phyloP scores from a whole-genome alignment of 352 stramenopile species.

The Phytophthora vignae region DNA sequence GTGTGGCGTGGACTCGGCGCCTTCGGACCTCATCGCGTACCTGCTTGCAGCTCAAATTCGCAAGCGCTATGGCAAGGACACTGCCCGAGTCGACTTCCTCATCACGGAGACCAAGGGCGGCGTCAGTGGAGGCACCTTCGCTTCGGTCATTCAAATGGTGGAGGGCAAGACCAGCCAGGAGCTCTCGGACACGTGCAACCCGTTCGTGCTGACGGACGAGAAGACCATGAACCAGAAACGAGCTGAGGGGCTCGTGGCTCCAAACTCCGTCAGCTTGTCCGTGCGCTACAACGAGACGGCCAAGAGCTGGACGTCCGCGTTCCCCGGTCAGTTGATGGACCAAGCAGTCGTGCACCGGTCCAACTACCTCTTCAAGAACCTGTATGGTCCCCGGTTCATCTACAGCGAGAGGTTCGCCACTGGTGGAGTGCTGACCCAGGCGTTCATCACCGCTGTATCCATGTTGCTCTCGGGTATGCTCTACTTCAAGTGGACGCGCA shows the following conservation, averaged over 20 bases:
- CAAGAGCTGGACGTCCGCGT: conserved; percentile 59
- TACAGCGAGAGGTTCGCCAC: conserved; percentile 61
- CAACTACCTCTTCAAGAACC: conserved; percentile 63
- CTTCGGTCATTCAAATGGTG: conserved; percentile 33
- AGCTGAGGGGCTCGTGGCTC: conserved; percentile 7
- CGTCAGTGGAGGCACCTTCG: conserved; percentile 59
- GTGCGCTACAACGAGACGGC: conserved; percentile 53
- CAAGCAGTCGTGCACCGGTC: conserved; percentile 67
- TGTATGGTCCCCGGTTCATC: conserved; percentile 55
- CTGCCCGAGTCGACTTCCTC: conserved; percentile 41
- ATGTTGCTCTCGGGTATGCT: conserved; percentile 42
- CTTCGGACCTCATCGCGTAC: conserved; percentile 76
- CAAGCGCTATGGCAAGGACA: conserved; percentile 31
- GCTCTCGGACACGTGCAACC: conserved; percentile 30
- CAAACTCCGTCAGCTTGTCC: conserved; percentile 30
- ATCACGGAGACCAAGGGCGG: conserved; percentile 37
- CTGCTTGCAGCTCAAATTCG: conserved; percentile 42
- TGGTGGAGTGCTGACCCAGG: conserved; percentile 38
- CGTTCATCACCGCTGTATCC: conserved; percentile 33
- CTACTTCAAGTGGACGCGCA: conserved; percentile 56
- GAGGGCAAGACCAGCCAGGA: conserved; percentile 23
- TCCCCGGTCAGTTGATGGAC: conserved; percentile 83
- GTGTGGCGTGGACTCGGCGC: conserved; percentile 87
- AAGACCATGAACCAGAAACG: conserved; percentile 33
- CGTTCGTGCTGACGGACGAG: conserved; percentile 49